Base-by-base conservation (phyloP, 805 yeast genomes). In the Pichia californica region DNA sequence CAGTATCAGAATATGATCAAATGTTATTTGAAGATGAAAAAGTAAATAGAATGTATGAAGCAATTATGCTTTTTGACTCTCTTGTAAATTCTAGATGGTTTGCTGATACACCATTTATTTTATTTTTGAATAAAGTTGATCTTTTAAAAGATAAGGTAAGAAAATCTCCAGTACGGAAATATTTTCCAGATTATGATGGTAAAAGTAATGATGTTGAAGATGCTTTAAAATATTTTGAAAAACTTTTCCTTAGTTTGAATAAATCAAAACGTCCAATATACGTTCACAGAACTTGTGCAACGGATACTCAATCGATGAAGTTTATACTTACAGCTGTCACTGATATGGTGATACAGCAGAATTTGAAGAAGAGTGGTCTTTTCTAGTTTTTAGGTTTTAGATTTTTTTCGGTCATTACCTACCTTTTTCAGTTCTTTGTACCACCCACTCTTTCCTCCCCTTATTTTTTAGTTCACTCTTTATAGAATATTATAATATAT, bases 281-380 rank as follows among this genome's bases (percentile, higher is more conserved):
- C 59, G 83, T 87, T 19, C 96, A 88, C 65, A 69, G 88, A 51
- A 93, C 99, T 1, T 88, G 97, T 66, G 99, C 99, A 0, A 93
- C 99, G 0, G 98, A 93, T 61, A 77, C 94, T 0, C 71, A 77
- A 43, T 77, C 88, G 25, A 93, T 93, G 96, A 75, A 77, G 56
- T 91, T 89, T 57, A 96, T 93, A 15, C 70, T 93, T 44, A 77
- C 85, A 4, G 96, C 98, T 0, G 96, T 88, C 8, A 88, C 97
- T 1, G 98, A 93, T 65, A 73, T 88, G 77, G 77, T 93, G 37
- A 76, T 91, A 26, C 91, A 85, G 58, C 84, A 84, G 55, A 89
- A 85, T 58, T 64, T 91, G 60, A 78, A 81, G 62, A 77, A 74
- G 56, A 81, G 88, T 57, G 96, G 96, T 5, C 67, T 88, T 37